Base-by-base conservation (phyloP, 768 basidiomycete genomes). In the Boletus pseudo-olivaceus region DNA sequence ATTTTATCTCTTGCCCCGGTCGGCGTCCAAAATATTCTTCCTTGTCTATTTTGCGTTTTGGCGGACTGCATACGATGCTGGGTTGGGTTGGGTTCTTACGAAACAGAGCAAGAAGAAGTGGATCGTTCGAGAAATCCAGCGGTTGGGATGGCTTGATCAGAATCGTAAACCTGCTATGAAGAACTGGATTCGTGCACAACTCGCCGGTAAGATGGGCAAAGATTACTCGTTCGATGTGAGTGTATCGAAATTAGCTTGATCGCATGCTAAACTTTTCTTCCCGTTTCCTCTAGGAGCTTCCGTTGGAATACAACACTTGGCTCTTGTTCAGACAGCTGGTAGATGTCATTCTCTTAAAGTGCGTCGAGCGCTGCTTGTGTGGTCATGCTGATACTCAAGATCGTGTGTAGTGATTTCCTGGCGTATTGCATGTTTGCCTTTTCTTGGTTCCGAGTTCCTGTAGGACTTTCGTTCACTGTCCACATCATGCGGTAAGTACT, bases 271-370 rank as follows among this genome's bases (percentile, higher is more conserved):
- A n/a, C n/a, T n/a, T n/a, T 29, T 23, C 17, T 1, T 5, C 7
- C 14, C 4, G 26, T 46, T 40, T 37, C 23, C 12, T 49, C n/a
- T 49, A 94, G 92, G 84, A 89, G 47, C 80, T 96, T 15, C 95
- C 95, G 0, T 67, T 93, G 37, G 95, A 98, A 70, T 98, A 96
- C 72, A 98, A 98, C 63, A 83, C 91, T 0, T 99, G 96, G 97
- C 78, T 99, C 30, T 79, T 98, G 54, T 99, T 98, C 72, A 85
- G 96, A 47, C 93, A 97, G 70, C 75, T 84, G n/a, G 96, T 98
- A 20, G 96, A 98, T 71, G 82, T 97, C 27, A 98, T 98, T 64
- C 79, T 99, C 39, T 81, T 98, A 66, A 98, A 98, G 93, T 97
- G 59, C 49, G 85, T 80, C 17, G 19, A 27, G 9, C 20, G 12